Evolutionary conservation across 2,329 filamentous ascomycete genomes (phyloP).

Genomic region (Talaromyces sp.): DNA sequence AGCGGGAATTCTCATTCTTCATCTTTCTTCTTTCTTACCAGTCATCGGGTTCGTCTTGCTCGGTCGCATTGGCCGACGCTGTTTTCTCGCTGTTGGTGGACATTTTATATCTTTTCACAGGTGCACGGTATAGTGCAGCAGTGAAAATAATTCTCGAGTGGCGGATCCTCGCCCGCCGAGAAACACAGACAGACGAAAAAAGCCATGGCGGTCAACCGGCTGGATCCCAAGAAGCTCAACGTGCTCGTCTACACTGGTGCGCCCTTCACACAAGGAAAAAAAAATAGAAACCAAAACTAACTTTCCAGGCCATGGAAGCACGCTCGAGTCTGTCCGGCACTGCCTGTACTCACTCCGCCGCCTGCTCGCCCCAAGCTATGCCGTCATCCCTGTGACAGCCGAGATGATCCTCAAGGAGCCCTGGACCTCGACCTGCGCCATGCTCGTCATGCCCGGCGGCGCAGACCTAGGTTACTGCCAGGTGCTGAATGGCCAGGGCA

Average conservation of each 20-base stretch:
- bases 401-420: constrained; percentile 81
- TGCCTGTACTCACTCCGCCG: constrained; percentile 81
- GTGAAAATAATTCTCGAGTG: background rate
- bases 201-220: constrained; percentile 28
- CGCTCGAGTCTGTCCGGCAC: constrained; percentile 81
- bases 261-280: too few species aligned
- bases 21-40: constrained; percentile 59
- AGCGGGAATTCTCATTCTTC: constrained; percentile 6
- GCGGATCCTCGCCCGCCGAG: background rate
- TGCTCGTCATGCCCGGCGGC: constrained; percentile 88
- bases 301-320: constrained; percentile 69
- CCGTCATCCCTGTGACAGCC: constrained; percentile 78
- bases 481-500: constrained; percentile 80
- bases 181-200: background rate
- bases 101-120: too few species aligned
- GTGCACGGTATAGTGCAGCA: too few species aligned
- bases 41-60: constrained; percentile 76
- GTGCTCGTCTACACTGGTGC: constrained; percentile 88
- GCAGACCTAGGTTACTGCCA: constrained; percentile 91
- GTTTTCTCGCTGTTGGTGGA: constrained; percentile 50
- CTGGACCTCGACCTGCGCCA: constrained; percentile 78
- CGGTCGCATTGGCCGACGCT: constrained; percentile 29
- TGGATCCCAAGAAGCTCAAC: constrained; percentile 68
- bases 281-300: constrained; percentile 25
- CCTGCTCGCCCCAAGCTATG: constrained; percentile 84